Percentiles rank a stretch among this genome's conserved stretches.
phyloP scores from a whole-genome alignment of 352 stramenopile genomes.

The Globisporangium barbulae region DNA sequence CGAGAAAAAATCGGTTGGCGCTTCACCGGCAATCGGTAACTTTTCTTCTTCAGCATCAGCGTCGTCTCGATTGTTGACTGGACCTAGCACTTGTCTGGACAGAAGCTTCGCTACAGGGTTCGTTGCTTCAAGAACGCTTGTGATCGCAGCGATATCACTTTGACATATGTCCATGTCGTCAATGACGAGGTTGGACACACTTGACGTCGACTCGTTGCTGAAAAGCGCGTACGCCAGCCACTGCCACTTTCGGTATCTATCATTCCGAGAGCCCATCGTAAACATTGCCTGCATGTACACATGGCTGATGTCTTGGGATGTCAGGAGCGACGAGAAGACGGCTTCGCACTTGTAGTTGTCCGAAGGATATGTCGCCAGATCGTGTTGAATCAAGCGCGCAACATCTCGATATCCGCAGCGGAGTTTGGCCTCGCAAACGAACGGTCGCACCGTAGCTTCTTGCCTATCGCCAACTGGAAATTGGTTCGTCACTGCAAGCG shows the following conservation, averaged over 20 bases:
- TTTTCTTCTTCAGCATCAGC: not conserved
- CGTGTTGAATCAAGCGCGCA: not conserved
- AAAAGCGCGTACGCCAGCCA: not conserved
- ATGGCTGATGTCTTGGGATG: not conserved
- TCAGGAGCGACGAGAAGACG: not conserved
- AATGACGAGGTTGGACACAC: not conserved
- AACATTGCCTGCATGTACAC: not conserved
- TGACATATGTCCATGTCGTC: not conserved
- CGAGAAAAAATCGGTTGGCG: not conserved
- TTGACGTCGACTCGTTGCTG: not conserved
- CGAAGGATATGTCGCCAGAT: not conserved
- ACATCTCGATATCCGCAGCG: not conserved
- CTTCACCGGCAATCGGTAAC: not conserved
- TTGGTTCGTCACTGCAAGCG: not conserved
- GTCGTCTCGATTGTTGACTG: not conserved
- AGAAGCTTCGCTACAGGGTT: not conserved
- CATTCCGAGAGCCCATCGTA: not conserved
- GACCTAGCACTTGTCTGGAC: not conserved
- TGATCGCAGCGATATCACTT: not conserved
- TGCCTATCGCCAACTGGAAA: not conserved
- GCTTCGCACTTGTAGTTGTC: not conserved
- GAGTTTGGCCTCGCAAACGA: not conserved
- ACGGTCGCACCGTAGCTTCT: not conserved
- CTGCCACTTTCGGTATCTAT: not conserved
- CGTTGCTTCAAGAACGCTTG: not conserved